These are phyloP conservation scores for Acidiella bohemica DNA, from an alignment of 495 filamentous ascomycete genomes.

Conservation along the genomic window DNA sequence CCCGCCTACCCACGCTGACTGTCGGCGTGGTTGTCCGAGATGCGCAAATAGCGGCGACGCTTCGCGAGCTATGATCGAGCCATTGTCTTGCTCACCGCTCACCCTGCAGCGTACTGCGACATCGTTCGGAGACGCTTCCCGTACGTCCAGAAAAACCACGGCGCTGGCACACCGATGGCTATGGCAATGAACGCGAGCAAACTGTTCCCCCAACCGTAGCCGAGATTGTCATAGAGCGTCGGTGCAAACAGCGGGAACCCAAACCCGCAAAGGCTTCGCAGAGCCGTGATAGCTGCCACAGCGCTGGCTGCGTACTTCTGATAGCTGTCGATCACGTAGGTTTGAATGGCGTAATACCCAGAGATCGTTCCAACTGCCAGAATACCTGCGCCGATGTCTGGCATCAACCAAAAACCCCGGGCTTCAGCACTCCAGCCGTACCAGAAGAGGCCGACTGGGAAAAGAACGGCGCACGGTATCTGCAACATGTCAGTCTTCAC, in stretches of 20 bases:
- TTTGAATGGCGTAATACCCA: conserved; percentile 48
- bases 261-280: conserved; percentile 53
- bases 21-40: no score
- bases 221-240: conserved; percentile 38
- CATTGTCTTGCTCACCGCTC: no score
- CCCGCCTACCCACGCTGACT: no score
- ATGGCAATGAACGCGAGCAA: conserved; percentile 17
- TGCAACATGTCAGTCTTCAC: background rate
- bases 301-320: conserved; percentile 58
- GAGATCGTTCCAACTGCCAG: conserved; percentile 44
- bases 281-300: conserved; percentile 44
- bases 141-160: conserved; percentile 18
- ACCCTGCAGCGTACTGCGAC: conserved; percentile 20
- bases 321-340: conserved; percentile 59
- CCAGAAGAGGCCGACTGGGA: conserved; percentile 52
- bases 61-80: no score
- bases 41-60: no score
- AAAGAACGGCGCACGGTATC: conserved; percentile 39
- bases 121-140: conserved; percentile 10
- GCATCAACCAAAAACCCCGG: conserved; percentile 50
- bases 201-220: conserved; percentile 19
- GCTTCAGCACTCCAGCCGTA: conserved; percentile 60
- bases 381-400: conserved; percentile 47
- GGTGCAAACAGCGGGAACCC: conserved; percentile 63
- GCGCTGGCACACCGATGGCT: conserved; percentile 17